These are phyloP conservation scores for Wickerhamomyces xylosicus DNA, from an alignment of 805 yeast species.

Conservation along the genomic window DNA sequence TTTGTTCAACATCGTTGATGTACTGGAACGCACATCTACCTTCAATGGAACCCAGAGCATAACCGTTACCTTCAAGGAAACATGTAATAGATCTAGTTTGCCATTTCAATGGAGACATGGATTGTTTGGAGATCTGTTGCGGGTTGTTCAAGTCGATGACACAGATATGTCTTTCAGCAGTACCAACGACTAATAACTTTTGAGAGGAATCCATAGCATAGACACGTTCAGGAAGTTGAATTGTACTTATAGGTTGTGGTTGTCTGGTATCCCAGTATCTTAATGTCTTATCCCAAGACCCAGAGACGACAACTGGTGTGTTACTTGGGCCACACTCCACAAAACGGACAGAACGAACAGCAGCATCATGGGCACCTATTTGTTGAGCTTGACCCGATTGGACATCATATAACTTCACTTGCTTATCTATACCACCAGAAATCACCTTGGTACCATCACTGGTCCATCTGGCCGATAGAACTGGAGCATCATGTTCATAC, in stretches of 20 bases:
- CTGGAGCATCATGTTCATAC: conserved; percentile 86
- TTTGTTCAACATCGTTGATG: conserved; percentile 72
- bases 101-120: conserved; percentile 73
- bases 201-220: conserved; percentile 81
- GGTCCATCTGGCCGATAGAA: conserved; percentile 73
- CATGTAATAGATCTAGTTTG: conserved; percentile 81
- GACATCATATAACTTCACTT: conserved; percentile 74
- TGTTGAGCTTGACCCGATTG: conserved; percentile 75
- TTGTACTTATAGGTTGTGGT: conserved; percentile 70
- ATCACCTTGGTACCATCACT: conserved; percentile 79
- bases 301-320: conserved; percentile 71
- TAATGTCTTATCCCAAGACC: conserved; percentile 94
- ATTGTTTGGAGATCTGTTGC: conserved; percentile 63
- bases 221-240: conserved; percentile 82
- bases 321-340: conserved; percentile 82
- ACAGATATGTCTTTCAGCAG: conserved; percentile 80
- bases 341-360: conserved; percentile 64
- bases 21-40: conserved; percentile 95
- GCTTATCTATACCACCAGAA: conserved; percentile 87
- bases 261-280: conserved; percentile 92
- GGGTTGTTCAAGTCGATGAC: conserved; percentile 79
- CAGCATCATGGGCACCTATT: conserved; percentile 76
- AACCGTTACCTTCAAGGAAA: conserved; percentile 88
- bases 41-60: conserved; percentile 86
- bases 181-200: conserved; percentile 80